Conservation (phyloP, 257 asterid species). For the Solanum tarijense region DNA sequence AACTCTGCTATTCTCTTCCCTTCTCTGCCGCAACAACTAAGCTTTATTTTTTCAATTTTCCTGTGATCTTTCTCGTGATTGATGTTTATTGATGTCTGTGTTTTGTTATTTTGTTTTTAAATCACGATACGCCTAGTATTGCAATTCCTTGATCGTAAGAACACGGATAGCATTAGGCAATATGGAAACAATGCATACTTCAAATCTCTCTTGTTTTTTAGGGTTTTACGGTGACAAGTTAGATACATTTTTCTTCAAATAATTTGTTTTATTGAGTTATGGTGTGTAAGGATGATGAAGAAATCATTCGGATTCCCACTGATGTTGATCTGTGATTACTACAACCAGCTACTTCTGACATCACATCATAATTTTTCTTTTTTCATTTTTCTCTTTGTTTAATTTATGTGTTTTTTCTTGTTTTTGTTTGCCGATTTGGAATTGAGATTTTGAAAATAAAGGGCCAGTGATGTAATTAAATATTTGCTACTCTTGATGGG, state of each 20-base stretch:
- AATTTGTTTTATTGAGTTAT: background rate
- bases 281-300: constrained; percentile 41
- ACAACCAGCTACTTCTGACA: constrained; percentile 71
- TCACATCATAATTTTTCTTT: background rate
- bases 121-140: constrained; percentile 21
- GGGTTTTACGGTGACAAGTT: constrained; percentile 36
- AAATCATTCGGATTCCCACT: constrained; percentile 71
- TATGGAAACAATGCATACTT: constrained; percentile 10
- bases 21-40: background rate
- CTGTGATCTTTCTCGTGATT: no score
- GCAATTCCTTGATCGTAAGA: constrained; percentile 32
- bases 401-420: background rate
- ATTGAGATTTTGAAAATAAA: background rate
- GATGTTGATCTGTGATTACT: constrained; percentile 28
- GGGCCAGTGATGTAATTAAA: constrained; percentile 39
- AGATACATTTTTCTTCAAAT: constrained; percentile 16
- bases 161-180: constrained; percentile 45
- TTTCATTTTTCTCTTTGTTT: background rate
- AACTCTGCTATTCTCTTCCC: background rate
- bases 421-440: background rate
- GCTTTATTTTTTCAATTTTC: no score
- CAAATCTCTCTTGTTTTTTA: background rate
- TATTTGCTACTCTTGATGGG: constrained; percentile 85
- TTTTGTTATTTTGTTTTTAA: background rate
- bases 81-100: background rate